A percentile compares a stretch with the other conserved stretches of the same genome.
These are phyloP conservation scores for Coccinonectria pachysandricola DNA, from an alignment of 2,329 filamentous ascomycete species.

Conservation along the genomic window DNA sequence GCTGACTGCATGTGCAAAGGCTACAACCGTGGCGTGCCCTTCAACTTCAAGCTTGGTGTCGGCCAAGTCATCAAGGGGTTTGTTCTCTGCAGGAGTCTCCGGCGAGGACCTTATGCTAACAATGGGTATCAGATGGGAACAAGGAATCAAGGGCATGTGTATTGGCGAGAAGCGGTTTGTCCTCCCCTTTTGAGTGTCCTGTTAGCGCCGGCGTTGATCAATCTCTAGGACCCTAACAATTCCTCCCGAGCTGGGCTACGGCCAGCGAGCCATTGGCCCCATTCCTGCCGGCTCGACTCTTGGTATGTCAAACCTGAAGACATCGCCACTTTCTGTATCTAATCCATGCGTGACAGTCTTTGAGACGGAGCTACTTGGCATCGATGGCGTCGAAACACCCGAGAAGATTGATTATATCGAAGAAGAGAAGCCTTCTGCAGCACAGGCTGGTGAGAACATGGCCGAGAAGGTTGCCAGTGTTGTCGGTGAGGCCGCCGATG, in stretches of 20 bases:
- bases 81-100: no score
- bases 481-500: slow-evolving; percentile 38
- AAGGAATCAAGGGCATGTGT: slow-evolving; percentile 88
- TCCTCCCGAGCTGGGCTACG: slow-evolving; percentile 78
- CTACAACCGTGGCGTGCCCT: slow-evolving; percentile 67
- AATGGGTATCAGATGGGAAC: slow-evolving; percentile 58
- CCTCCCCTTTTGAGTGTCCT: no score
- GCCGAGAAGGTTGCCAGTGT: slow-evolving; percentile 36
- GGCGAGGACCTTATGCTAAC: slow-evolving; percentile 12
- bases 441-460: slow-evolving; percentile 27
- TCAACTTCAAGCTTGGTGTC: slow-evolving; percentile 68
- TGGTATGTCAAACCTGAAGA: slow-evolving; percentile 41
- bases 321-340: slow-evolving; percentile 6
- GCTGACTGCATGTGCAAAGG: slow-evolving; percentile 24
- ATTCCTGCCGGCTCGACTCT: slow-evolving; percentile 76
- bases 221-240: slow-evolving; percentile 74
- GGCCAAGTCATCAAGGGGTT: slow-evolving; percentile 86
- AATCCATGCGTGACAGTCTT: slow-evolving; percentile 49
- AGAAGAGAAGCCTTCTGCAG: slow-evolving; percentile 33
- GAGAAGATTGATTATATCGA: slow-evolving; percentile 32
- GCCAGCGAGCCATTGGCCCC: slow-evolving; percentile 62
- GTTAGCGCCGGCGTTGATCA: no score
- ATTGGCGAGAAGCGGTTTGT: slow-evolving; percentile 73
- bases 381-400: slow-evolving; percentile 54
- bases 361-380: slow-evolving; percentile 81